These are phyloP conservation scores for Tetracladium maxilliforme DNA, from an alignment of 2,329 filamentous ascomycete species.

Conservation along the genomic window DNA sequence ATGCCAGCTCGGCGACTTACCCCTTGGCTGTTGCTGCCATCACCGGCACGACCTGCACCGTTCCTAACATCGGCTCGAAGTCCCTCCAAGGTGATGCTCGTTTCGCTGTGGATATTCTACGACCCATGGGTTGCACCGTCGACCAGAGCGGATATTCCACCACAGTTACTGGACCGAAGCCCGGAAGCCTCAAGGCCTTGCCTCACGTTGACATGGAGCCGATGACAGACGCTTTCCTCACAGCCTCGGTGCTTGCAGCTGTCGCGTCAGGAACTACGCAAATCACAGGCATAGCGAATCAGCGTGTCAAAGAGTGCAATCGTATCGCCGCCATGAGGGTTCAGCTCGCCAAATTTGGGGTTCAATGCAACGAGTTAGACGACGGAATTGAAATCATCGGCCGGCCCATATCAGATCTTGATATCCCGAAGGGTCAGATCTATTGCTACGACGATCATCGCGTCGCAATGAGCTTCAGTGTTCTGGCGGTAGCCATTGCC, in stretches of 20 bases:
- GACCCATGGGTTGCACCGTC: conserved; percentile 87
- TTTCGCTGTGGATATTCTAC: conserved; percentile 80
- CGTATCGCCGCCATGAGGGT: conserved; percentile 91
- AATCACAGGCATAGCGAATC: conserved; percentile 92
- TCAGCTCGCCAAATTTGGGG: conserved; percentile 85
- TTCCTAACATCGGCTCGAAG: conserved; percentile 86
- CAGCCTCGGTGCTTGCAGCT: conserved; percentile 82
- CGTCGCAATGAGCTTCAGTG: conserved; percentile 96
- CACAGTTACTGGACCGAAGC: conserved; percentile 77
- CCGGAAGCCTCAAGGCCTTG: conserved; percentile 60
- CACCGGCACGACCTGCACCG: conserved; percentile 86
- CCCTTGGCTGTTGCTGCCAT: conserved; percentile 89
- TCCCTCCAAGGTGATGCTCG: conserved; percentile 91
- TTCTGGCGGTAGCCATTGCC: conserved; percentile 61
- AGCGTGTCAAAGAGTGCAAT: conserved; percentile 96
- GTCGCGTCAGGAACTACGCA: conserved; percentile 72
- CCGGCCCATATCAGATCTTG: conserved; percentile 28
- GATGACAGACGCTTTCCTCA: conserved; percentile 98
- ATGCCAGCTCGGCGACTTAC: conserved; percentile 95
- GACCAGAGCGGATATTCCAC: conserved; percentile 75
- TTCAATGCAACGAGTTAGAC: conserved; percentile 73
- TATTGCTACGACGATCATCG: conserved; percentile 96
- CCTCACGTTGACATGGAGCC: conserved; percentile 92
- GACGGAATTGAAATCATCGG: conserved; percentile 76
- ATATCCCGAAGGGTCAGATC: conserved; percentile 48